Conservation (phyloP, 768 basidiomycete genomes). For the Phlegmacium glaucopus region DNA sequence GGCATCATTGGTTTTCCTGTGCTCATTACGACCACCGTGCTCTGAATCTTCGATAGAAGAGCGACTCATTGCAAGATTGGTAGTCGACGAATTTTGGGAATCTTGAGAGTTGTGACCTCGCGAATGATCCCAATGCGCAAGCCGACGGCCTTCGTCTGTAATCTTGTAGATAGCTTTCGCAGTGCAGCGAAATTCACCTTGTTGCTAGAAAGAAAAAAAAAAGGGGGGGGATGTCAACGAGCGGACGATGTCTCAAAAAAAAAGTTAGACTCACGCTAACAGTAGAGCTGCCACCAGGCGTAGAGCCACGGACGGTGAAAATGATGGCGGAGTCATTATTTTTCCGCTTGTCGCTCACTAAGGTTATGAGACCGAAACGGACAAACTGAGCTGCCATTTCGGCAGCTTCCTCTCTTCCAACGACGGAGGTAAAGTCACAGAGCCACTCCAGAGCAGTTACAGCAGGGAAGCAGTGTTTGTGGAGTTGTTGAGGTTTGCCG, state of each 20-base stretch:
- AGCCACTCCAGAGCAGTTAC: constrained; percentile 94
- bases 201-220: constrained; percentile 56
- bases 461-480: constrained; percentile 81
- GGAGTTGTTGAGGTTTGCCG: constrained; percentile 43
- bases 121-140: constrained; percentile 79
- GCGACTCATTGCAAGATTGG: constrained; percentile 57
- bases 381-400: constrained; percentile 99
- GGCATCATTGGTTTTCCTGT: constrained; percentile 30
- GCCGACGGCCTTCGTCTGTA: constrained; percentile 84
- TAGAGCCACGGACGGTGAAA: constrained; percentile 83
- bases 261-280: constrained; percentile 53
- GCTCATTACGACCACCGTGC: constrained; percentile 25
- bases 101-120: constrained; percentile 37
- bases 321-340: constrained; percentile 91
- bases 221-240: no score
- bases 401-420: constrained; percentile 93
- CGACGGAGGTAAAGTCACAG: constrained; percentile 94
- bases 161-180: constrained; percentile 94
- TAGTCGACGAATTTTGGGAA: constrained; percentile 65
- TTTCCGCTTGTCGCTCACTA: constrained; percentile 90
- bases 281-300: constrained; percentile 71
- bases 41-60: constrained; percentile 55
- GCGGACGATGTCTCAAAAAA: constrained; percentile 8
- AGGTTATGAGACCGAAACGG: constrained; percentile 83
- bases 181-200: constrained; percentile 95